phyloP scores from a whole-genome alignment of 805 yeast genomes.

The Kuraishia cidri region DNA sequence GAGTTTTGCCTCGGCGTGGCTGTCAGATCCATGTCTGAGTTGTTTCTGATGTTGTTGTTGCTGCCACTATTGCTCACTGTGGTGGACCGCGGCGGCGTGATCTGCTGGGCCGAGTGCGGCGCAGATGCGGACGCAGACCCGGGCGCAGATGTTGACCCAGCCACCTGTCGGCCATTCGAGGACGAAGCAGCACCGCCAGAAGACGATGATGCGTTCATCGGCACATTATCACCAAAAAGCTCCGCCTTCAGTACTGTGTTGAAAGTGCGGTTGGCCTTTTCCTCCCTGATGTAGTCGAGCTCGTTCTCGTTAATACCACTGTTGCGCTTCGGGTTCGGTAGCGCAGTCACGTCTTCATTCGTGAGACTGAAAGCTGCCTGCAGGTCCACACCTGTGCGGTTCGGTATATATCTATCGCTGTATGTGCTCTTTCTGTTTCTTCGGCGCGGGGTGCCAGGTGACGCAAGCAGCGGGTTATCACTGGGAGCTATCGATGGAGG shows the following conservation, averaged over 20 bases:
- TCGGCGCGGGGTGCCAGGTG: constrained; percentile 1
- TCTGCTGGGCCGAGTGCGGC: constrained; percentile 7
- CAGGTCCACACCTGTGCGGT: constrained; percentile 75
- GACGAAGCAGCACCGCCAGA: not conserved
- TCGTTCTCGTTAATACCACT: constrained; percentile 38
- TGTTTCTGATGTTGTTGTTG: constrained; percentile 1
- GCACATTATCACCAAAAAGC: constrained; percentile 81
- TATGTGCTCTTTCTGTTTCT: constrained; percentile 18
- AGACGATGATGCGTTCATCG: constrained; percentile 20
- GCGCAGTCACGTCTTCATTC: constrained; percentile 2
- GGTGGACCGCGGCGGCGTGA: constrained; percentile 13
- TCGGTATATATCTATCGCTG: constrained; percentile 85
- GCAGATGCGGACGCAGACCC: constrained; percentile 1
- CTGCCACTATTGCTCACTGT: not conserved
- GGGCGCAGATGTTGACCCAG: constrained; percentile 3
- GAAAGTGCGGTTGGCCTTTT: constrained; percentile 83
- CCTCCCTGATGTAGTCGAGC: constrained; percentile 57
- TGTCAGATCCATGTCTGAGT: constrained; percentile 3
- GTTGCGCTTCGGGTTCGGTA: constrained; percentile 8
- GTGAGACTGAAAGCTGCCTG: constrained; percentile 72
- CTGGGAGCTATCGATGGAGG: constrained; percentile 1
- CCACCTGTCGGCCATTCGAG: not conserved
- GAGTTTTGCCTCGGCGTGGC: constrained; percentile 22
- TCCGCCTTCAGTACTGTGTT: constrained; percentile 83
- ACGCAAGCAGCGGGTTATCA: constrained; percentile 1